These are phyloP conservation scores for Nannochloropsis oceanica DNA, from an alignment of 108 stramenopile genomes.

Conservation along the genomic window DNA sequence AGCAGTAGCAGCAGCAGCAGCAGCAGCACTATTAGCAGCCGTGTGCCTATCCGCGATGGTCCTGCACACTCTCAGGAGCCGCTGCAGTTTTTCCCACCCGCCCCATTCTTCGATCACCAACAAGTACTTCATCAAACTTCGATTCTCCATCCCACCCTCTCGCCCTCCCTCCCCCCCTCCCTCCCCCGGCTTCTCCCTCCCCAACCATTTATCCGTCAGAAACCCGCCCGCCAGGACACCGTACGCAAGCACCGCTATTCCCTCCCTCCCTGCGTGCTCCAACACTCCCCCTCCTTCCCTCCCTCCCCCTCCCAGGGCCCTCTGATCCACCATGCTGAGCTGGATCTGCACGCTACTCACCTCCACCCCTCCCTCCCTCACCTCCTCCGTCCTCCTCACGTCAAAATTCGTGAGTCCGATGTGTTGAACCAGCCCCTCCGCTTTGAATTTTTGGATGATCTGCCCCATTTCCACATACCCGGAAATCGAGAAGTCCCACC, in stretches of 20 bases:
- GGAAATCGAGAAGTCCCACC: not conserved
- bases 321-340: not conserved
- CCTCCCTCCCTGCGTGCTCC: not conserved
- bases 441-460: not conserved
- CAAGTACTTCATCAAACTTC: not conserved
- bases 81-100: not conserved
- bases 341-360: not conserved
- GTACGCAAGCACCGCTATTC: not conserved
- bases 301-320: not conserved
- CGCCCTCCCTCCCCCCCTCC: not conserved
- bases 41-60: not conserved
- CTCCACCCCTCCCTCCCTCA: not conserved
- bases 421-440: not conserved
- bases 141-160: not conserved
- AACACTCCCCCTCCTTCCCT: not conserved
- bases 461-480: not conserved
- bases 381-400: not conserved
- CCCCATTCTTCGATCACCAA: not conserved
- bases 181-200: not conserved
- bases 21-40: too few species aligned
- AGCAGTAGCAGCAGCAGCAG: too few species aligned
- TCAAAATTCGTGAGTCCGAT: not conserved
- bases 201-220: not conserved
- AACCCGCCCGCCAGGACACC: not conserved
- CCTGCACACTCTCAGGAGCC: not conserved